These are phyloP conservation scores for Ogataea minuta DNA, from an alignment of 805 yeast genomes.

Conservation along the genomic window DNA sequence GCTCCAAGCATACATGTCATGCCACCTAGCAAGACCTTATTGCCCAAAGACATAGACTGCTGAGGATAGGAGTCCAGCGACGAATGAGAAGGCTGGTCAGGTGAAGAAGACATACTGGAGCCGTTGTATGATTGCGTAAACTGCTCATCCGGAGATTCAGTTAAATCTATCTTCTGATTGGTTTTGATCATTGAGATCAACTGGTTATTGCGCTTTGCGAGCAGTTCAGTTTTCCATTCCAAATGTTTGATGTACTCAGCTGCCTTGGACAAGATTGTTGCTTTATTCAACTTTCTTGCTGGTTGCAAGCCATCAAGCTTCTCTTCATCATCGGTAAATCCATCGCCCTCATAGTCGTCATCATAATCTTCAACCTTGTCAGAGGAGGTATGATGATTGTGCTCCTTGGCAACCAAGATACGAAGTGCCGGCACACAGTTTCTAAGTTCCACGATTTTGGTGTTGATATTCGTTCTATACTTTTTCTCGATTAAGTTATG, in stretches of 20 bases:
- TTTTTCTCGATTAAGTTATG: conserved; percentile 84
- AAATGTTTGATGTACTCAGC: conserved; percentile 75
- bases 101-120: conserved; percentile 26
- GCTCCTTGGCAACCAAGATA: conserved; percentile 38
- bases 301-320: conserved; percentile 74
- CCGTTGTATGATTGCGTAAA: conserved; percentile 8
- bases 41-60: conserved; percentile 30
- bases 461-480: conserved; percentile 76
- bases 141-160: conserved; percentile 8
- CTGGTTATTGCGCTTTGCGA: conserved; percentile 47
- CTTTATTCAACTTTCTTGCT: conserved; percentile 74
- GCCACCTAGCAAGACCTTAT: conserved; percentile 59
- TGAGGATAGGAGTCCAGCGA: conserved; percentile 19
- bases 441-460: conserved; percentile 67
- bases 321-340: conserved; percentile 50
- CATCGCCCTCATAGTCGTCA: conserved; percentile 51
- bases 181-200: conserved; percentile 30
- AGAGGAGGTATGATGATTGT: conserved; percentile 35
- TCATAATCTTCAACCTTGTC: conserved; percentile 44
- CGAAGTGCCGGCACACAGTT: conserved; percentile 80
- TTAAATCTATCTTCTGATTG: conserved; percentile 2
- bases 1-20: conserved; percentile 65
- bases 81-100: conserved; percentile 17
- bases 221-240: conserved; percentile 55
- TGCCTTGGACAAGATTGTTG: conserved; percentile 71